Conservation (phyloP, 305 asterid genomes). For the Andrographis paniculata region DNA sequence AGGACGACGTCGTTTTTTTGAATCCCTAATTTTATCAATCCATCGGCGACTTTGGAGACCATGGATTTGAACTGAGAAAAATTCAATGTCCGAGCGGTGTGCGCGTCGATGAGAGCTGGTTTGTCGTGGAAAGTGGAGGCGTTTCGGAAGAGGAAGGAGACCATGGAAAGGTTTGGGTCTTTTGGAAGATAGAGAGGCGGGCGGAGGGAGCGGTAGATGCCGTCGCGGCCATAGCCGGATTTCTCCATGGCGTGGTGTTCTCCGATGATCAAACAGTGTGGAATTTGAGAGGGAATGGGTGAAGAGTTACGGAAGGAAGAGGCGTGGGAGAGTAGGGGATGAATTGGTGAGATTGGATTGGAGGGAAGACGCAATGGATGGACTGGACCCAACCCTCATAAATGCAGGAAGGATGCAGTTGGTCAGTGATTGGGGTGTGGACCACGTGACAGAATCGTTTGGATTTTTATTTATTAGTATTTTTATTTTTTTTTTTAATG, state of each 20-base stretch:
- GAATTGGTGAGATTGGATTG: no score
- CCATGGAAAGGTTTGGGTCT: conserved; percentile 43
- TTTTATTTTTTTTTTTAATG: no score
- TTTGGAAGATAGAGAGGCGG: conserved; percentile 52
- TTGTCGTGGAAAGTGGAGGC: conserved; percentile 47
- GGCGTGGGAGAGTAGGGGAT: no score
- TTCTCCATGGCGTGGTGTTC: conserved; percentile 68
- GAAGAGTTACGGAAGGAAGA: no score
- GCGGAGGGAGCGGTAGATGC: conserved; percentile 62
- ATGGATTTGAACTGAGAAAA: conserved; percentile 51
- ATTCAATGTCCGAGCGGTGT: conserved; percentile 37
- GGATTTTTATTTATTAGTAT: no score
- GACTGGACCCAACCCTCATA: no score
- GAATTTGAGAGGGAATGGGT: no score
- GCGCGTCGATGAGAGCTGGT: conserved; percentile 60
- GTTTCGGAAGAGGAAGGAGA: conserved; percentile 72
- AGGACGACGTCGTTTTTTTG: conserved; percentile 62
- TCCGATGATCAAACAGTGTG: no score
- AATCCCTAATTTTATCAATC: conserved; percentile 54
- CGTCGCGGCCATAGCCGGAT: conserved; percentile 92
- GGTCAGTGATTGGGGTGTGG: no score
- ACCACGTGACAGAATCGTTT: no score
- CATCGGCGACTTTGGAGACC: conserved; percentile 43
- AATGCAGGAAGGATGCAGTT: no score
- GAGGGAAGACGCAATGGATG: no score